These are phyloP conservation scores for Cladosporium colombiae DNA, from an alignment of 2,329 filamentous ascomycete species.

Conservation along the genomic window DNA sequence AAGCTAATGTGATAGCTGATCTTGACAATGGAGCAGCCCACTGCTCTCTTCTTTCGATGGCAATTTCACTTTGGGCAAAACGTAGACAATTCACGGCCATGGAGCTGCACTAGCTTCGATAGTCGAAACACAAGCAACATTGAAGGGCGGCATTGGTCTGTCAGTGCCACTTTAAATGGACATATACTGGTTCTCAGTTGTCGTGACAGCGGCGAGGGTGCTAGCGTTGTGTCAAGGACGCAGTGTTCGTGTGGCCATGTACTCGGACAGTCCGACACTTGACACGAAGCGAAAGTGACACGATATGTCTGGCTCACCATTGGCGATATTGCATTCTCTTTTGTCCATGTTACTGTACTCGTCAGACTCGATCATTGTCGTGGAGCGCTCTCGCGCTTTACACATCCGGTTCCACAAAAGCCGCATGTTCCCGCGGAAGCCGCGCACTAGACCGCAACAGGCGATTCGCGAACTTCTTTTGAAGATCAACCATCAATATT, in stretches of 20 bases:
- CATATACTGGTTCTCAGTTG: neutral
- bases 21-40: neutral
- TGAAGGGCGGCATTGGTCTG: neutral
- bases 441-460: conserved; percentile 9
- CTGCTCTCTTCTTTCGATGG: neutral
- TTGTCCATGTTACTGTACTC: neutral
- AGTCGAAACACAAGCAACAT: neutral
- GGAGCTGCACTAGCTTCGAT: neutral
- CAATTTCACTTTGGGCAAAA: neutral
- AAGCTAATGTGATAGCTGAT: neutral
- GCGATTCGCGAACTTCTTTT: conserved; percentile 13
- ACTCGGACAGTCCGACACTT: neutral
- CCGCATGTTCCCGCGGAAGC: neutral
- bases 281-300: neutral
- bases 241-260: neutral
- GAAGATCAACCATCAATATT: conserved; percentile 13
- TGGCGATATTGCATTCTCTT: neutral
- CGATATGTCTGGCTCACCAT: neutral
- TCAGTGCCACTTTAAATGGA: neutral
- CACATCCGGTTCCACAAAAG: neutral
- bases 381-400: neutral
- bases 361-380: neutral
- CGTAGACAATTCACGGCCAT: neutral
- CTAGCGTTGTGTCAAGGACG: neutral
- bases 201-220: neutral